Evolutionary conservation across 1,284 basidiomycete species (phyloP).

Genomic region (Mycena citricolor): DNA sequence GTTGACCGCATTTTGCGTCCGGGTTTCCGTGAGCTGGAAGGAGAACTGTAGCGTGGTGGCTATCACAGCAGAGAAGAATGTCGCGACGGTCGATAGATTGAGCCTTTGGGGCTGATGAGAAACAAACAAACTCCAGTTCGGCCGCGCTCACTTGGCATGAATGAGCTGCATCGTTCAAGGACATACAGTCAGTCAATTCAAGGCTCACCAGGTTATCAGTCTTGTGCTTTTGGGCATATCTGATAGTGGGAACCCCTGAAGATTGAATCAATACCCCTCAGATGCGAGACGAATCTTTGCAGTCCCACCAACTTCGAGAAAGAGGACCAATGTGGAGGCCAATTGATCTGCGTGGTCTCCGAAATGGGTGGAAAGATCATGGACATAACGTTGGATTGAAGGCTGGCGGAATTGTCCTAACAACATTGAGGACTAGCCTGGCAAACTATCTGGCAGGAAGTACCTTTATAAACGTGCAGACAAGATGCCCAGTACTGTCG

Average conservation of each 20-base stretch:
- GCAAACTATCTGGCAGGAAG: constrained; percentile 10
- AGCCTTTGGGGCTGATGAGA: too few species aligned
- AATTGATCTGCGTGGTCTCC: constrained; percentile 12
- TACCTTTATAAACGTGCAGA: constrained; percentile 58
- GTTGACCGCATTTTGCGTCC: constrained; percentile 52
- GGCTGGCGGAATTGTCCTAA: too few species aligned
- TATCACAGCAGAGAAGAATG: too few species aligned
- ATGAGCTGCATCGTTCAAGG: too few species aligned
- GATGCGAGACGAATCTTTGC: background rate
- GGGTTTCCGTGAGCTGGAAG: constrained; percentile 25
- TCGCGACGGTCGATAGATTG: constrained; percentile 58
- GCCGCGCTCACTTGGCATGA: too few species aligned
- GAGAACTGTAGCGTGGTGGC: constrained; percentile 57
- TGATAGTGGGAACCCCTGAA: constrained; percentile 62
- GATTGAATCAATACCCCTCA: constrained; percentile 1
- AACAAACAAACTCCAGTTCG: too few species aligned
- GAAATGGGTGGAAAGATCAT: constrained; percentile 16
- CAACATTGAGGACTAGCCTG: background rate
- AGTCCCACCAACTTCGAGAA: constrained; percentile 20
- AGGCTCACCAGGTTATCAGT: constrained; percentile 50
- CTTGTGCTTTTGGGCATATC: constrained; percentile 57
- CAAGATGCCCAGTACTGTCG: constrained; percentile 31
- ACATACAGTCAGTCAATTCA: too few species aligned
- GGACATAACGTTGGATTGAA: constrained; percentile 19
- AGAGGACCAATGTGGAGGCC: constrained; percentile 9